A percentile compares a stretch with the other conserved stretches of the same genome.
Evolutionary conservation across 768 basidiomycete genomes (phyloP).

Genomic region (Amanita thiersii): DNA sequence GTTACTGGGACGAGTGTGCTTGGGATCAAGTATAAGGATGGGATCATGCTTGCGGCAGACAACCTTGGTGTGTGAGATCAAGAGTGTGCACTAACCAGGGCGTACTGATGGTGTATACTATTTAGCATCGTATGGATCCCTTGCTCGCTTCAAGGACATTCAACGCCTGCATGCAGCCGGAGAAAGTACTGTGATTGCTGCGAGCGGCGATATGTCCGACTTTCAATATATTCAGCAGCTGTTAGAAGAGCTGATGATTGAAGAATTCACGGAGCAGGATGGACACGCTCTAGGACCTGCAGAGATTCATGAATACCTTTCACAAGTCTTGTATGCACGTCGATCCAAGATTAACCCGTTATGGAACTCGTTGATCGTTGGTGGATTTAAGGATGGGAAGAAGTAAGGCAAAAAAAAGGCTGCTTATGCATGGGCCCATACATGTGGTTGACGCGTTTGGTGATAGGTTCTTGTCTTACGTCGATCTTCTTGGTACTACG

Average conservation of each 20-base stretch:
- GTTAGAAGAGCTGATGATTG: conserved; percentile 69
- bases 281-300: conserved; percentile 77
- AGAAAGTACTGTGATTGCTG: conserved; percentile 79
- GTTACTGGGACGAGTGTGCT: conserved; percentile 97
- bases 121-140: conserved; percentile 90
- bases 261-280: conserved; percentile 78
- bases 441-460: conserved; percentile 1
- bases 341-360: conserved; percentile 87
- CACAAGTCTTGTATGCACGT: conserved; percentile 84
- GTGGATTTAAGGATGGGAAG: conserved; percentile 81
- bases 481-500: conserved; percentile 95
- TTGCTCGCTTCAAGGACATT: conserved; percentile 93
- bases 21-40: conserved; percentile 91
- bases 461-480: conserved; percentile 81
- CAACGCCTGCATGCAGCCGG: conserved; percentile 84
- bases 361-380: conserved; percentile 93
- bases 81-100: not conserved
- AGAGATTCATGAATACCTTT: conserved; percentile 89
- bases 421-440: no score
- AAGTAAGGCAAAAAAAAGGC: no score
- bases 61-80: conserved; percentile 64
- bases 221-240: conserved; percentile 86
- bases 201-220: conserved; percentile 95
- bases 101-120: not conserved
- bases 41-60: conserved; percentile 98